Evolutionary conservation across 352 stramenopile species (phyloP), one percentile per base, ranked within the genome.

Genomic region (Phytophthora sp.): DNA sequence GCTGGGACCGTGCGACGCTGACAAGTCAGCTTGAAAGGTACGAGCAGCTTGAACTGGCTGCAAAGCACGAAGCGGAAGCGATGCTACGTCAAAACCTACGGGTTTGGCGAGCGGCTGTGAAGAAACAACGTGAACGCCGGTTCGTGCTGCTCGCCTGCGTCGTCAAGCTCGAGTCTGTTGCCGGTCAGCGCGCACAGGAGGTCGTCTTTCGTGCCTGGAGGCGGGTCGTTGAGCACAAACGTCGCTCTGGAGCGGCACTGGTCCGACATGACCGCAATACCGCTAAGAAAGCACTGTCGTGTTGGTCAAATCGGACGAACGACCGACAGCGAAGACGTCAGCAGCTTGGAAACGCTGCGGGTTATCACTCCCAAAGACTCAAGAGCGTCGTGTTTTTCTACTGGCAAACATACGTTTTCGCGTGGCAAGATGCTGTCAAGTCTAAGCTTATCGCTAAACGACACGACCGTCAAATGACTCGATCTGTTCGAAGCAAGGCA

Each of bases 321-420:
- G 35, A 33, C 0, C 30, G 35, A 0, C 63, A 72, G n/a, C 71
- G 55, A 18, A 26, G 39, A 5, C 35, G 49, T 2, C 36, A 64
- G 16, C 33, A 75, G 18, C 45, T 72, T 8, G 31, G 45, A 18
- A 51, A 12, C 1, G 69, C 74, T 13, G 71, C 65, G 2, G 36
- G 51, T 1, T 86, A 89, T 30, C 66, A 71, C 21, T 29, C 52
- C 3, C 56, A 65, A 18, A 67, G 77, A 0, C 58, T 90, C 16
- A 44, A 77, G 11, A 79, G 72, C 20, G 35, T 62, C 2, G 45
- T 76, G 11, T 90, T 89, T 68, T 89, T 90, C 70, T 85, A 86
- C 59, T 91, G 83, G 83, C 83, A 90, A 53, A 88, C 85, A 52
- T 90, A 90, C 47, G 73, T 70, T n/a, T 74, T 91, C n/a, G 80